Evolutionary conservation across 2,329 filamentous ascomycete species (phyloP).

Genomic region (Alternaria gansuensis): DNA sequence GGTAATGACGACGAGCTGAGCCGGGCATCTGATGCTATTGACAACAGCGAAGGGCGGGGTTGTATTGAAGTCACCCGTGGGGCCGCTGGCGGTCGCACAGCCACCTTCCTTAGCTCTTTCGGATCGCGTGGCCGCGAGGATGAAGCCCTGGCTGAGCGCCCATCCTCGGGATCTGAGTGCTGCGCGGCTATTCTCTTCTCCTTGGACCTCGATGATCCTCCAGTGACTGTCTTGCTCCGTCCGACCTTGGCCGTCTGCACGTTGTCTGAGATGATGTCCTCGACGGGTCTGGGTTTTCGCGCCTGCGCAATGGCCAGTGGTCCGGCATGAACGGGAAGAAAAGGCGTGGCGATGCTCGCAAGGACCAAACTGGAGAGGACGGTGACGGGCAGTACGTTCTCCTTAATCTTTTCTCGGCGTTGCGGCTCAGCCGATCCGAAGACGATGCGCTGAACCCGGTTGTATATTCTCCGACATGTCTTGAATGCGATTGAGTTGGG

Average conservation of each 20-base stretch:
- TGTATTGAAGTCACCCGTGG: slow-evolving; percentile 40
- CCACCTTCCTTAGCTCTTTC: slow-evolving; percentile 44
- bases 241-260: slow-evolving; percentile 65
- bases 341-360: slow-evolving; percentile 76
- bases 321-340: slow-evolving; percentile 79
- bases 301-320: slow-evolving; percentile 84
- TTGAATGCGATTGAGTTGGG: slow-evolving; percentile 81
- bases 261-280: slow-evolving; percentile 69
- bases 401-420: slow-evolving; percentile 77
- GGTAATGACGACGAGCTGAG: slow-evolving; percentile 75
- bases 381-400: slow-evolving; percentile 81
- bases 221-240: slow-evolving; percentile 74
- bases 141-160: slow-evolving; percentile 52
- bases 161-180: slow-evolving; percentile 50
- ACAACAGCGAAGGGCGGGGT: slow-evolving; percentile 61
- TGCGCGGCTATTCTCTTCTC: slow-evolving; percentile 52
- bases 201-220: slow-evolving; percentile 55
- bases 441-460: slow-evolving; percentile 87
- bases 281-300: slow-evolving; percentile 72
- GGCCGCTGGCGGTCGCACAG: slow-evolving; percentile 33
- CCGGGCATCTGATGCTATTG: slow-evolving; percentile 67
- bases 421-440: slow-evolving; percentile 77
- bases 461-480: slow-evolving; percentile 84
- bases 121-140: slow-evolving; percentile 36
- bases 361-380: slow-evolving; percentile 83